phyloP scores from a whole-genome alignment of 768 basidiomycete species.

The Russula emetica region DNA sequence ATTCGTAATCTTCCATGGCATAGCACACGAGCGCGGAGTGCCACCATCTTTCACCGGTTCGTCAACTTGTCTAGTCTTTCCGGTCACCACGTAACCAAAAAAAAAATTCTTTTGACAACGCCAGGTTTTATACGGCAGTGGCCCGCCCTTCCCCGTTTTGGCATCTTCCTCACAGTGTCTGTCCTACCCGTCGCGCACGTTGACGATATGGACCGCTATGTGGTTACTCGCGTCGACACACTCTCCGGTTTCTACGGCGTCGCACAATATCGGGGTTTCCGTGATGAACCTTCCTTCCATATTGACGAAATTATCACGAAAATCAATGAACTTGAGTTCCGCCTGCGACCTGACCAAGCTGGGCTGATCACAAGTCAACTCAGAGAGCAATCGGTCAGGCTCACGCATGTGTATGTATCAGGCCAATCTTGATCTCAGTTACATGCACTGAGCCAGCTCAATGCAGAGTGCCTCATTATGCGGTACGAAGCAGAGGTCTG shows the following conservation, averaged over 20 bases:
- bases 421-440: background rate
- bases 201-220: conserved; percentile 47
- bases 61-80: background rate
- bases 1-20: conserved; percentile 24
- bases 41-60: conserved; percentile 59
- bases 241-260: conserved; percentile 58
- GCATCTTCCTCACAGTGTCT: conserved; percentile 62
- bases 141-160: conserved; percentile 63
- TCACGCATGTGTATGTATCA: conserved; percentile 54
- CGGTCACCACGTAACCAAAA: conserved; percentile 7
- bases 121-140: conserved; percentile 58
- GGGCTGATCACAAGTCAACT: conserved; percentile 41
- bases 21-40: conserved; percentile 23
- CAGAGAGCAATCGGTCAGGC: conserved; percentile 36
- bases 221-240: conserved; percentile 53
- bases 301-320: conserved; percentile 46
- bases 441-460: background rate
- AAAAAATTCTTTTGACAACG: background rate
- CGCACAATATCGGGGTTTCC: conserved; percentile 56
- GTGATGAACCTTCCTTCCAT: conserved; percentile 42
- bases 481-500: conserved; percentile 44
- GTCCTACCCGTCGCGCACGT: conserved; percentile 51
- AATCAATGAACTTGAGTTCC: conserved; percentile 48
- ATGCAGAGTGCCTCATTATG: conserved; percentile 53
- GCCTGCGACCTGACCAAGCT: conserved; percentile 37